phyloP scores from a whole-genome alignment of 2,329 filamentous ascomycete genomes.

The Colletotrichum eremochloae region DNA sequence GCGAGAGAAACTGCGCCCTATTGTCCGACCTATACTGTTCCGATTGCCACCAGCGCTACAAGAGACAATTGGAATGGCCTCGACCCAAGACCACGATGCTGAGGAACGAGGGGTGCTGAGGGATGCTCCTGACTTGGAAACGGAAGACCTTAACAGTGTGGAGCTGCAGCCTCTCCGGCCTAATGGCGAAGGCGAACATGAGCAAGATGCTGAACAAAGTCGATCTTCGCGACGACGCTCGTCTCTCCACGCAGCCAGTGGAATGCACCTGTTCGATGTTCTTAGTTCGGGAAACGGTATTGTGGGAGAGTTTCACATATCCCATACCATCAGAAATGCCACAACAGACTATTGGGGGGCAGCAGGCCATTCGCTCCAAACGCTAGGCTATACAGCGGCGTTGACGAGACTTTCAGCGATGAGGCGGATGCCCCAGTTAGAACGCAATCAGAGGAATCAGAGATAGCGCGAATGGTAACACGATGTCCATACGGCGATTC shows the following conservation, averaged over 20 bases:
- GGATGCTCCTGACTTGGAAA: slow-evolving; percentile 52
- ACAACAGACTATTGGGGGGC: slow-evolving; percentile 61
- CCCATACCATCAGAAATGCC: slow-evolving; percentile 63
- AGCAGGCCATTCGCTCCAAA: slow-evolving; percentile 65
- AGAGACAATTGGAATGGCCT: slow-evolving; percentile 16
- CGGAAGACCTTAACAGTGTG: slow-evolving; percentile 58
- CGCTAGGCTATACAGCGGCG: slow-evolving; percentile 67
- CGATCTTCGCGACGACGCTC: slow-evolving; percentile 44
- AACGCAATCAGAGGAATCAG: slow-evolving; percentile 39
- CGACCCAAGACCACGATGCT: slow-evolving; percentile 65
- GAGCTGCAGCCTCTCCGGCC: slow-evolving; percentile 57
- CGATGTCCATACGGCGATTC: slow-evolving; percentile 17
- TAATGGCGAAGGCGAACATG: slow-evolving; percentile 26
- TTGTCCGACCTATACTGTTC: slow-evolving; percentile 38
- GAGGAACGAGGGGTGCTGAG: slow-evolving; percentile 68
- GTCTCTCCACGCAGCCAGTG: slow-evolving; percentile 37
- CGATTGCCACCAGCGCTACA: slow-evolving; percentile 30
- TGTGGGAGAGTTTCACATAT: slow-evolving; percentile 66
- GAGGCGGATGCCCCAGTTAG: slow-evolving; percentile 37
- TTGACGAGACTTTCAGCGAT: slow-evolving; percentile 55
- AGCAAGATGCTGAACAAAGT: slow-evolving; percentile 38
- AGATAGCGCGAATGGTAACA: slow-evolving; percentile 31
- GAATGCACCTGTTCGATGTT: slow-evolving; percentile 60
- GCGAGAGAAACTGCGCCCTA: slow-evolving; percentile 67
- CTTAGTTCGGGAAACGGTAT: slow-evolving; percentile 69